Base-by-base conservation (phyloP, 2,329 filamentous ascomycete genomes). In the Nemania diffusa region DNA sequence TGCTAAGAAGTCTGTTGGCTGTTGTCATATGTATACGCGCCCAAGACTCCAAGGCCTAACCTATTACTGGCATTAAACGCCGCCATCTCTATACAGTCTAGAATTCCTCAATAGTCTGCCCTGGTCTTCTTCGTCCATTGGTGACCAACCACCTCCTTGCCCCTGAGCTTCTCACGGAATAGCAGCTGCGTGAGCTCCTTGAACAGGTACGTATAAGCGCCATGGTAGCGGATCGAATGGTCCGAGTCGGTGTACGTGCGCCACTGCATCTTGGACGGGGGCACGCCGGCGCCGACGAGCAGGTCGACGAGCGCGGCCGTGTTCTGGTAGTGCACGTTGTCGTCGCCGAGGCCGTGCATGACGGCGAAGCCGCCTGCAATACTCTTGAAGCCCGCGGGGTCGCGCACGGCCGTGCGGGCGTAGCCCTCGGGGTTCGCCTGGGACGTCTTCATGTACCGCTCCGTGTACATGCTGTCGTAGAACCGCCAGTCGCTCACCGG, bases 251-350 rank as follows among this genome's bases (percentile, higher is more conserved):
- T 91, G 68, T 91, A 92, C 22, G 84, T 86, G 65, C 88, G 84
- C 79, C 87, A 85, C 74, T 87, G 83, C 82, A 92, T 82, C 81
- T 90, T 88, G 64, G 84, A 80, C 0, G 89, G 87, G 0, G 84
- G 83, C 0, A 92, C 87, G 0, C 85, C 85, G 0, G 79, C 84
- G 0, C 84, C 84, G 34, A 91, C 86, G 0, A 92, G 78, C 24
- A 89, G 76, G 71, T 92, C 89, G 0, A 88, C 79, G 37, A 92
- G 76, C 0, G 85, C 88, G 0, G 89, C 89, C 0, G 85, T 73
- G 68, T 92, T 87, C 78, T 92, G 89, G 75, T 90, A 91, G 73
- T 92, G 90, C 15, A 92, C 90, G 58, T 92, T 92, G 72, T 92
- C 90, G 69, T 92, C 90, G 0, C 88, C 89, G 0, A 87, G 87